Conservation (phyloP, 106 monocot species). For the Dioscorea zingiberensis region DNA sequence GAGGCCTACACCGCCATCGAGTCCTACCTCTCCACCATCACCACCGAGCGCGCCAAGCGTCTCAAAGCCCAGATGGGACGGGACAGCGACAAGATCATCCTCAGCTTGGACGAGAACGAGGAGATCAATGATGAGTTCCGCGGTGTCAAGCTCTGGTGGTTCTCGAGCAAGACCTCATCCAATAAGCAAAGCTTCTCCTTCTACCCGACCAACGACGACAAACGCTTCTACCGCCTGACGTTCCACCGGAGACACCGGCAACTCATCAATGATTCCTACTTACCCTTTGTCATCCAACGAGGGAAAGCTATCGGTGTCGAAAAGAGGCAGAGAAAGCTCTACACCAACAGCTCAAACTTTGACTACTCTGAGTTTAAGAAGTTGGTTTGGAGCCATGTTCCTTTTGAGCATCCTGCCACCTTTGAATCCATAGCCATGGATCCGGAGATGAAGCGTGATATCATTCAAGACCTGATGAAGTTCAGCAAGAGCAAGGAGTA, state of each 20-base stretch:
- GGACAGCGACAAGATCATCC: conserved; percentile 15
- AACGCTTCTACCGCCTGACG: conserved; percentile 13
- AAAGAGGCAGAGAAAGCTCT: conserved; percentile 20
- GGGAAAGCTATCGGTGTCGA: conserved; percentile 7
- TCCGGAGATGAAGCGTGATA: conserved; percentile 12
- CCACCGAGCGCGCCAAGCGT: conserved; percentile 17
- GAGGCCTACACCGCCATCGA: conserved; percentile 27
- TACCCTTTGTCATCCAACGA: conserved; percentile 3
- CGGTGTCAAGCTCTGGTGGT: conserved; percentile 19
- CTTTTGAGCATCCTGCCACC: conserved; percentile 28
- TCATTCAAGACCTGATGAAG: conserved; percentile 9
- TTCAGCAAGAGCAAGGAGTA: conserved; percentile 20
- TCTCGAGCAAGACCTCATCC: background rate
- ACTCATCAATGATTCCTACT: background rate
- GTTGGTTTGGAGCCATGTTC: conserved; percentile 15
- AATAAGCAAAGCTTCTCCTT: background rate
- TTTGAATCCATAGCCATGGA: conserved; percentile 30
- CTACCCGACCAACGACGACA: background rate
- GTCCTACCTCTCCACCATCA: conserved; percentile 22
- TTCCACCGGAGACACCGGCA: conserved; percentile 18
- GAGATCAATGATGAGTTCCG: conserved; percentile 15
- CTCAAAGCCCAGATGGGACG: conserved; percentile 28
- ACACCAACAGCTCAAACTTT: conserved; percentile 11
- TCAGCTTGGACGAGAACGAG: conserved; percentile 23
- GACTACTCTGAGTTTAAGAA: background rate